phyloP scores from a whole-genome alignment of 768 basidiomycete genomes.

The Inosperma sp. region DNA sequence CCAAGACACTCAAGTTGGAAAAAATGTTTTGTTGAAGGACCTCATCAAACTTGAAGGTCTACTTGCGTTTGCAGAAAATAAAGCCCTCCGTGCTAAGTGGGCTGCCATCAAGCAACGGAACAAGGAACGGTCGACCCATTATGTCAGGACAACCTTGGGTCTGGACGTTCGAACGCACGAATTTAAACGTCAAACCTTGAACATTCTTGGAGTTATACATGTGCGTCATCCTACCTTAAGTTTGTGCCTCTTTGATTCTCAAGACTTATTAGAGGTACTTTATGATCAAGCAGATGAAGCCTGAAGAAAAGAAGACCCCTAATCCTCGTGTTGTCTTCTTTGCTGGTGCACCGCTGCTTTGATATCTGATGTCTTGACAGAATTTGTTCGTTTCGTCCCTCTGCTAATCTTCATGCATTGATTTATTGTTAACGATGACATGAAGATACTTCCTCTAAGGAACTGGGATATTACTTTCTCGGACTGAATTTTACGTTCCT shows the following conservation, averaged over 20 bases:
- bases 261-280: constrained; percentile 62
- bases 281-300: constrained; percentile 69
- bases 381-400: constrained; percentile 40
- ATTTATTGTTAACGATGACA: neutral
- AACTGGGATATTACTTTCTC: constrained; percentile 19
- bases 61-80: constrained; percentile 64
- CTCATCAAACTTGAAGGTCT: constrained; percentile 69
- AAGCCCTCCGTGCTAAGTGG: constrained; percentile 75
- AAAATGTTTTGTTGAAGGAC: no score
- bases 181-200: constrained; percentile 94
- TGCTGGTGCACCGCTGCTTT: constrained; percentile 51
- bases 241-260: no score
- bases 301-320: constrained; percentile 76
- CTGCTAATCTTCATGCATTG: neutral
- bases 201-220: constrained; percentile 87
- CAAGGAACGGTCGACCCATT: constrained; percentile 81
- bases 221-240: no score
- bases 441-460: constrained; percentile 65
- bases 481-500: neutral
- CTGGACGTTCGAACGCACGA: constrained; percentile 79
- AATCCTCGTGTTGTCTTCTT: constrained; percentile 92
- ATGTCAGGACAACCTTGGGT: constrained; percentile 69
- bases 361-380: constrained; percentile 27
- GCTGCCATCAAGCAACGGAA: constrained; percentile 82
- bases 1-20: no score